Evolutionary conservation across 345 rosid species (phyloP), one percentile per base, ranked within the genome.

Genomic region (Gossypium arboreum): DNA sequence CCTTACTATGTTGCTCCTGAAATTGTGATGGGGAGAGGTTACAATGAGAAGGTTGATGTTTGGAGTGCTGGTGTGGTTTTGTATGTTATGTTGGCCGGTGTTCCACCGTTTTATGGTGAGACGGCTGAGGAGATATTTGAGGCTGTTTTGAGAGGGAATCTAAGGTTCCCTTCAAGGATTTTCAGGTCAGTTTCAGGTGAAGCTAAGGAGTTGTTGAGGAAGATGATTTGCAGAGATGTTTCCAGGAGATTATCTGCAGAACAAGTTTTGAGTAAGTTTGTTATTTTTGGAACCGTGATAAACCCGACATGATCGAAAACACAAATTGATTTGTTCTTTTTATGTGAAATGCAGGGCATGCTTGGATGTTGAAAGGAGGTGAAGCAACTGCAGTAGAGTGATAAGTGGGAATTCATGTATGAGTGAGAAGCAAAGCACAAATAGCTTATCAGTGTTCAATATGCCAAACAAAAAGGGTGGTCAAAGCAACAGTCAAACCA

Each of bases 1-100:
- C 99, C 94, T 56, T 90, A 93, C 7, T 93, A 93, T 34, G 88
- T 91, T 0, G 96, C 94, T 15, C 93, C 92, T 74, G 99, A 95
- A 87, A 89, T 93, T 50, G 79, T 93, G 60, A 69, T 77, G 79
- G 98, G 97, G 59, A 79, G 85, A 71, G 86, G 83, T 47, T 91
- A 91, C 57, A 81, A 79, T 0, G 94, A 89, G 86, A 91, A 95
- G 76, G 94, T 89, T 1, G 98, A 95, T 64, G 83, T 91, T 56
- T 90, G 98, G 98, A 91, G 99, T 54, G 92, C 86, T 1, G 92
- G 99, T 0, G 93, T 93, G 6, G 88, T 91, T 39, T 44, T 91
- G 57, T 93, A 89, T 68, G 81, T 92, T 2, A 81, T 95, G 94
- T 51, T 90, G 25, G 94, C 94, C 0, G 96, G 97, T 2, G 81